phyloP scores from a whole-genome alignment of 805 yeast species.

The Saccharomycopsis olivae region DNA sequence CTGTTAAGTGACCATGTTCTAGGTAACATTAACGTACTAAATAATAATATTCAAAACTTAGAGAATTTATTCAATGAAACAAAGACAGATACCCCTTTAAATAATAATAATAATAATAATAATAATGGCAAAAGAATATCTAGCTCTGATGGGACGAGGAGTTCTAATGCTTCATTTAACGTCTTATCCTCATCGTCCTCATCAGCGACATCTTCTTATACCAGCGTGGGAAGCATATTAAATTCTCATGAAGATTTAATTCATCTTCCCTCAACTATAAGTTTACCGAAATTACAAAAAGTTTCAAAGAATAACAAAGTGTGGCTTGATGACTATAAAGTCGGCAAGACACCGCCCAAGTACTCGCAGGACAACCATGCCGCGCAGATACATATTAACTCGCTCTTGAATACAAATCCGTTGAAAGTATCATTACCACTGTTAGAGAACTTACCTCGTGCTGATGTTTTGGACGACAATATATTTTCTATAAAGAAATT shows the following conservation, averaged over 20 bases:
- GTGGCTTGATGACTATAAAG: background rate
- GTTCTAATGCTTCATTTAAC: background rate
- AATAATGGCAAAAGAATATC: background rate
- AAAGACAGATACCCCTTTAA: background rate
- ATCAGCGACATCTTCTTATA: too few relatives aligned
- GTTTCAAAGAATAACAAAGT: background rate
- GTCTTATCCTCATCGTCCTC: too few relatives aligned
- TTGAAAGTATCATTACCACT: too few relatives aligned
- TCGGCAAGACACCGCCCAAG: background rate
- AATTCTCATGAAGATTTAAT: background rate
- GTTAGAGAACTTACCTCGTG: too few relatives aligned
- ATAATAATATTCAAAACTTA: slow-evolving; percentile 11
- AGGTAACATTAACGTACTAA: slow-evolving; percentile 9
- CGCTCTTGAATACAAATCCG: too few relatives aligned
- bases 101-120: background rate
- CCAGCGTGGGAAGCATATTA: slow-evolving; percentile 2
- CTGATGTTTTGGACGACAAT: too few relatives aligned
- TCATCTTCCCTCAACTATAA: background rate
- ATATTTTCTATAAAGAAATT: too few relatives aligned
- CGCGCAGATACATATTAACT: too few relatives aligned
- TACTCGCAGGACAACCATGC: background rate
- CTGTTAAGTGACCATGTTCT: slow-evolving; percentile 11
- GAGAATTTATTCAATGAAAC: slow-evolving; percentile 6
- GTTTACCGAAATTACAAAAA: background rate
- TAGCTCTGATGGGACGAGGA: background rate